Percentiles rank a stretch among this genome's conserved stretches.
Conservation (phyloP, 225 moss, liverwort and hornwort species). For the Pseudisothecium myosuroides region DNA sequence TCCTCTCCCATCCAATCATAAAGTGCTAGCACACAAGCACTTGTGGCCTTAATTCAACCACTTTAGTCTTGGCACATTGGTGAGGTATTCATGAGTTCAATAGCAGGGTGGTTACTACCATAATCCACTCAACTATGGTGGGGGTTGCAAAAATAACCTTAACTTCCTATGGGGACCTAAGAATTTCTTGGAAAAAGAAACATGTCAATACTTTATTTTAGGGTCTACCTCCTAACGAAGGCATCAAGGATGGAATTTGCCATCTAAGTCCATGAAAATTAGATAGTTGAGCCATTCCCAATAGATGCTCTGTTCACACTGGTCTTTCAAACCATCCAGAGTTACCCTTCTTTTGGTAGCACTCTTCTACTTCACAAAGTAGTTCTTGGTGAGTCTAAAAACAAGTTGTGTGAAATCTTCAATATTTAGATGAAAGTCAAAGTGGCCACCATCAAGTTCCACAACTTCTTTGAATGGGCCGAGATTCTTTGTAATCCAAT, state of each 20-base stretch:
- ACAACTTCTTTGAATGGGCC: not conserved
- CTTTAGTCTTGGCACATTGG: fast-evolving
- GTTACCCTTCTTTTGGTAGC: not conserved
- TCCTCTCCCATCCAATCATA: not conserved
- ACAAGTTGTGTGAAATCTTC: not conserved
- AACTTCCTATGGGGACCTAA: fast-evolving
- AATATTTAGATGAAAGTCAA: not conserved
- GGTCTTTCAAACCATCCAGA: fast-evolving
- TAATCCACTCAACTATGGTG: not conserved
- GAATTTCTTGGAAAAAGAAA: fast-evolving
- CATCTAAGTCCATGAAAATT: not conserved
- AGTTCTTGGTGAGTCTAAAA: not conserved
- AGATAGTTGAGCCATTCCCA: not conserved
- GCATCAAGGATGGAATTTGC: not conserved
- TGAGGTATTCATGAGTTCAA: not conserved
- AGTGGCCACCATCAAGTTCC: not conserved
- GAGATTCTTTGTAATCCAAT: not conserved
- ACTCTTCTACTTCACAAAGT: not conserved
- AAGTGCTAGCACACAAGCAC: fast-evolving
- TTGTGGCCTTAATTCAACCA: fast-evolving
- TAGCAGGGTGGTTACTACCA: not conserved
- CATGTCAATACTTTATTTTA: not conserved
- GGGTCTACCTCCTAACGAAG: not conserved
- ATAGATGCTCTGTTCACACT: fast-evolving
- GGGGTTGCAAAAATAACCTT: not conserved